These are phyloP conservation scores for Shiraia sp. DNA, from an alignment of 2,329 filamentous ascomycete genomes.

Conservation along the genomic window DNA sequence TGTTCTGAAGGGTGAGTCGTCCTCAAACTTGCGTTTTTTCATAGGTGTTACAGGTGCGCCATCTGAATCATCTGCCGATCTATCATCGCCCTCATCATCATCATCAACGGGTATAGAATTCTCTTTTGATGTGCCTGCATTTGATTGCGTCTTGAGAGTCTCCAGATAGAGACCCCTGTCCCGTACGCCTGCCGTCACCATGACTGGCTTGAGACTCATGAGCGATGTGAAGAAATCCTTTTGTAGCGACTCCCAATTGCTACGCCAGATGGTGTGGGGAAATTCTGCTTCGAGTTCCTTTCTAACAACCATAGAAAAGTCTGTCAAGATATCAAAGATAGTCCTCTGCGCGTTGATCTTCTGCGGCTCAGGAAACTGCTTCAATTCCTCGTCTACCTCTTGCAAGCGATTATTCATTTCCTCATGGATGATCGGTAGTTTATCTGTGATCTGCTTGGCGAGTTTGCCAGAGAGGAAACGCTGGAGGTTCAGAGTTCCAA, in stretches of 20 bases:
- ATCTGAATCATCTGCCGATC: background rate
- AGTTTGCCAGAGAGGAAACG: slow-evolving; percentile 53
- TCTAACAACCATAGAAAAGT: slow-evolving; percentile 60
- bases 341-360: slow-evolving; percentile 66
- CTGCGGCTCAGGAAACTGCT: slow-evolving; percentile 67
- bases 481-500: slow-evolving; percentile 59
- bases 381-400: slow-evolving; percentile 59
- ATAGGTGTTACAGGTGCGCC: slow-evolving; percentile 17
- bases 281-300: slow-evolving; percentile 58
- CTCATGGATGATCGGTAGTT: slow-evolving; percentile 48
- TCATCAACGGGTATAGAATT: slow-evolving; percentile 26
- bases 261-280: slow-evolving; percentile 47
- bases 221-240: slow-evolving; percentile 56
- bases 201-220: slow-evolving; percentile 28
- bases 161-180: slow-evolving; percentile 17
- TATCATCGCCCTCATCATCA: slow-evolving; percentile 17
- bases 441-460: slow-evolving; percentile 47
- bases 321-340: slow-evolving; percentile 62
- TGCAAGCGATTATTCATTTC: slow-evolving; percentile 54
- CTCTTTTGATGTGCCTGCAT: slow-evolving; percentile 12
- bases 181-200: slow-evolving; percentile 9
- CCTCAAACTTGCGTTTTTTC: slow-evolving; percentile 39
- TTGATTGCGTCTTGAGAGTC: background rate
- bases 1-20: slow-evolving; percentile 3
- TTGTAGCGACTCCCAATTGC: slow-evolving; percentile 51